Base-by-base conservation (phyloP, 1,284 basidiomycete species). In the Moniliella sp. region DNA sequence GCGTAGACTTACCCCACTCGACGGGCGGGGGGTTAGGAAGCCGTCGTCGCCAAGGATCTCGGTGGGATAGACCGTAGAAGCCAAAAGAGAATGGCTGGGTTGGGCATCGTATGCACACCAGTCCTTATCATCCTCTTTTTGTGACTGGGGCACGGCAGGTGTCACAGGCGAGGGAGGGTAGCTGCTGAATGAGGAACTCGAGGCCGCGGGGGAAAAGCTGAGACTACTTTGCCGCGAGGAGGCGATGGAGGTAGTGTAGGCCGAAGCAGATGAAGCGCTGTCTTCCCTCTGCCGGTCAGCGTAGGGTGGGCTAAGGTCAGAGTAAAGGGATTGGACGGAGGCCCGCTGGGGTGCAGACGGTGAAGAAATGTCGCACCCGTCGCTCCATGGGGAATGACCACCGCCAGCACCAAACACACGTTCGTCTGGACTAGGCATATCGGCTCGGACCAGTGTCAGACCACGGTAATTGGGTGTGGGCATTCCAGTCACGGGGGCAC, bases 381-480 rank as follows among this genome's bases (percentile, higher is more conserved):
- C n/a, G n/a, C n/a, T n/a, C n/a, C n/a, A n/a, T n/a, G n/a, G n/a
- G n/a, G n/a, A n/a, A n/a, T n/a, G n/a, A n/a, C n/a, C n/a, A n/a
- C n/a, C n/a, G n/a, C n/a, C n/a, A n/a, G n/a, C n/a, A n/a, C n/a
- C n/a, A n/a, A n/a, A n/a, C n/a, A n/a, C n/a, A n/a, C n/a, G n/a
- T n/a, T 23, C 8, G 21, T n/a, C 34, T 3, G 35, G 41, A 12
- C 33, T 43, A 5, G 51, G 51, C 51, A 54, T 50, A 25, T 50
- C 47, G 12, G 51, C 55, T 14, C 55, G 46, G 4, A 58, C 37
- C 28, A 58, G 33, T 33, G 50, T 54, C 34, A 58, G 44, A 11
- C 55, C 55, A 13, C 55, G 42, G 37, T 58, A 58, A 9, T 36
- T 28, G 1, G 55, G 55, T 4, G 47, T 37, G 0, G 44, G 45